Base-by-base conservation (phyloP, 352 stramenopile species). In the Phytophthora brassicae region DNA sequence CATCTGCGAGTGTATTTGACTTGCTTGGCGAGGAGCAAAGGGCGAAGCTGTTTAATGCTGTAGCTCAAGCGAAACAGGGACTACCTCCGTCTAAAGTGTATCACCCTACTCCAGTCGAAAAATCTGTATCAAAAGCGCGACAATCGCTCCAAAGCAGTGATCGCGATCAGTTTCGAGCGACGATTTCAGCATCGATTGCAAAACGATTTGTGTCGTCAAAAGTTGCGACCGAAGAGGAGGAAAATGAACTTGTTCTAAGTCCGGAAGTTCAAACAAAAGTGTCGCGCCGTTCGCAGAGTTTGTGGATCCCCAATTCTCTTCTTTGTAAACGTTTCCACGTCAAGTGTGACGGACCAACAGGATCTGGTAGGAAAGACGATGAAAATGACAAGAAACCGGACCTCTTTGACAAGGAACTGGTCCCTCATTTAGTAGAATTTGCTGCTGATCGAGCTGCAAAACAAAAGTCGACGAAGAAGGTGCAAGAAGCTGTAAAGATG, bases 291-390 rank as follows among this genome's bases (percentile, higher is more conserved):
- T 84, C 69, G 2, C 67, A 88, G 59, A 73, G 56, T 49, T 24
- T 60, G 9, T 95, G 84, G 83, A 75, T 88, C 22, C 86, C 86
- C 4, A 83, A 80, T 26, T 64, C 73, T 8, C 44, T 95, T 19
- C 69, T 95, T 0, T 94, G 86, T 65, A 95, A 95, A 59, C 86
- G 86, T 5, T 95, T 93, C 54, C 83, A 77, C 35, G 76, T 92
- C 2, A 88, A 90, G 33, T 90, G 82, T 41, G 60, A 16, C n/a
- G 70, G 70, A 1, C 60, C 70, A 2, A 84, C 70, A 6, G 65
- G 60, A 6, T 60, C 61, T 2, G 69, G 59, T 2, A 55, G 47
- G 44, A 68, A 62, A 24, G 22, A 46, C 4, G 62, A 60, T 8
- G 65, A 75, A 13, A 60, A 60, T 2, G 64, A 71, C 13, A 63